Conservation (phyloP, 1,139 yeast species). For the Diutina pseudorugosa region DNA sequence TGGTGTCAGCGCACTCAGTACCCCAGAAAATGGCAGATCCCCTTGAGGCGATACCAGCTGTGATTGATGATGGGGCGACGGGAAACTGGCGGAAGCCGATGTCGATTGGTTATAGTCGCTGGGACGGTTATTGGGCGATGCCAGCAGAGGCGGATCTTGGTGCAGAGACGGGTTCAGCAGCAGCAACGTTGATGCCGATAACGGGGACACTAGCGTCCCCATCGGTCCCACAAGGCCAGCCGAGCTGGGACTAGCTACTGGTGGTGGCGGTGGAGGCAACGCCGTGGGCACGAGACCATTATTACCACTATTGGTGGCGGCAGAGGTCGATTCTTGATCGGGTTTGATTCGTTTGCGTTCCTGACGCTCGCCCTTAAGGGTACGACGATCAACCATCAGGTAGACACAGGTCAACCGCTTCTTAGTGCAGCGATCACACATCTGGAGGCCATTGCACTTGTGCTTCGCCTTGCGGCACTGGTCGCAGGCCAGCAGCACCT, state of each 20-base stretch:
- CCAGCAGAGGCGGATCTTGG: not conserved
- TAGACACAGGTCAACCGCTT: not conserved
- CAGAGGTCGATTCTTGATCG: not conserved
- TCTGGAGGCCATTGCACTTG: not conserved
- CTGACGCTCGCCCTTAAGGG: slow-evolving; percentile 2
- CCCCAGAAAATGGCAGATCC: not conserved
- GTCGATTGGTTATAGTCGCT: not conserved
- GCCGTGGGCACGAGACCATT: not conserved
- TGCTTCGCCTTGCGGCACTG: not conserved
- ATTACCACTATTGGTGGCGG: not conserved
- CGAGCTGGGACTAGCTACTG: not conserved
- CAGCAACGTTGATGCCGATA: not conserved
- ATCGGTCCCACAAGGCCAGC: not conserved
- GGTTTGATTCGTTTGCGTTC: not conserved
- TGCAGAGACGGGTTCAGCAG: not conserved
- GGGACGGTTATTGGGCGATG: not conserved
- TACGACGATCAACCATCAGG: not conserved
- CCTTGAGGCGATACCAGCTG: not conserved
- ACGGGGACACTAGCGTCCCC: not conserved
- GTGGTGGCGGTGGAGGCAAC: not conserved
- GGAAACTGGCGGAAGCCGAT: not conserved
- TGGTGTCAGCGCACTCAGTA: not conserved
- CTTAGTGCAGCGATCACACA: not conserved
- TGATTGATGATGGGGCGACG: not conserved
- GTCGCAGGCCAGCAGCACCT: slow-evolving; percentile 3